A percentile compares a stretch with the other conserved stretches of the same genome.
Evolutionary conservation across 2,329 filamentous ascomycete genomes (phyloP).

Genomic region (Lachnellula cervina): DNA sequence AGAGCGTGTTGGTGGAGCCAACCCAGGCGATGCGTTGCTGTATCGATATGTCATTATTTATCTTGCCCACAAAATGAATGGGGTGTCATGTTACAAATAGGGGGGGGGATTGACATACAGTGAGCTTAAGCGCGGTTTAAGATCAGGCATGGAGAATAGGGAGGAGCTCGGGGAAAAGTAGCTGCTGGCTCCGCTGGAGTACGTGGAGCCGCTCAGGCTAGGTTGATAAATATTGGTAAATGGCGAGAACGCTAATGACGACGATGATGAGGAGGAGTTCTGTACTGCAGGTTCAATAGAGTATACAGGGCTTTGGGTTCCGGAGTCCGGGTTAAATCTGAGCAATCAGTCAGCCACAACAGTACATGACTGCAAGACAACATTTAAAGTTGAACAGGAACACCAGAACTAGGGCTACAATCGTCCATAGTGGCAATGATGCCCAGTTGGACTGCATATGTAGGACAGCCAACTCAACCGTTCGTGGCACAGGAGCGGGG

Average conservation of each 20-base stretch:
- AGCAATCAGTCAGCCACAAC: slow-evolving; percentile 29
- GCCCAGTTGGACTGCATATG: slow-evolving; percentile 26
- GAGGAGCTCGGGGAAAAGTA: slow-evolving; percentile 28
- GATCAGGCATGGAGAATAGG: slow-evolving; percentile 31
- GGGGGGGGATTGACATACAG: slow-evolving; percentile 26
- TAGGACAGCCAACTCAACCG: slow-evolving; percentile 28
- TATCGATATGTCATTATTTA: slow-evolving; percentile 28
- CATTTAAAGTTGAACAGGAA: slow-evolving; percentile 25
- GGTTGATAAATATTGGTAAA: slow-evolving; percentile 29
- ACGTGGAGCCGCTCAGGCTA: slow-evolving; percentile 28
- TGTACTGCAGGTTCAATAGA: slow-evolving; percentile 29
- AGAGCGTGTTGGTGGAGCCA: slow-evolving; percentile 30
- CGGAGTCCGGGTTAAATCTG: slow-evolving; percentile 31
- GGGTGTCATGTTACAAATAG: slow-evolving; percentile 16
- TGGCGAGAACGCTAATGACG: slow-evolving; percentile 23
- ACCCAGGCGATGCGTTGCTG: slow-evolving; percentile 28
- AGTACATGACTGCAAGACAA: slow-evolving; percentile 25
- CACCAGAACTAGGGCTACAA: slow-evolving; percentile 8
- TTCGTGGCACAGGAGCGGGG: slow-evolving; percentile 24
- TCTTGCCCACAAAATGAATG: slow-evolving; percentile 15
- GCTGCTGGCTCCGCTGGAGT: slow-evolving; percentile 25
- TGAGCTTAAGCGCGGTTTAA: slow-evolving; percentile 30
- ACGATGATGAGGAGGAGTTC: slow-evolving; percentile 25
- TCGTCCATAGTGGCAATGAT: slow-evolving; percentile 18
- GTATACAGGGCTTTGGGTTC: slow-evolving; percentile 32